A percentile compares a stretch with the other conserved stretches of the same genome.
These are phyloP conservation scores for Pochonia chlamydosporia DNA, from an alignment of 2,329 filamentous ascomycete genomes.

Conservation along the genomic window DNA sequence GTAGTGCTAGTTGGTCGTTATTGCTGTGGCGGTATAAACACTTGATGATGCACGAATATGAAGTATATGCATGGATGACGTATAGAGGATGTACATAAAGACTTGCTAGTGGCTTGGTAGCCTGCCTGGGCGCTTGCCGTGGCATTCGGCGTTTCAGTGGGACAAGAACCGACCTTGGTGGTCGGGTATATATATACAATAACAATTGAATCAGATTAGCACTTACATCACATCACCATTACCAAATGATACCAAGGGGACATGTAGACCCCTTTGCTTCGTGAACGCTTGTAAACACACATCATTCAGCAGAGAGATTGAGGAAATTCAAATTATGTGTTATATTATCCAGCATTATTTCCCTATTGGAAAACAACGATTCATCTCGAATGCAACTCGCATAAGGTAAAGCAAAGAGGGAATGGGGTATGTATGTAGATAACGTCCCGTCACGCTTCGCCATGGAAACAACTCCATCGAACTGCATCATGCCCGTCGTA, in stretches of 20 bases:
- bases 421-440: neutral
- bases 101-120: neutral
- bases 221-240: no score
- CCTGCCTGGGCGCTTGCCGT: no score
- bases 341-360: neutral
- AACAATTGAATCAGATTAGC: no score
- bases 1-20: constrained; percentile 12
- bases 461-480: neutral
- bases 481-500: neutral
- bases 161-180: no score
- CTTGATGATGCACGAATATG: neutral
- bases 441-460: neutral
- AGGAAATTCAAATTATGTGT: neutral
- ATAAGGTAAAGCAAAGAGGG: neutral
- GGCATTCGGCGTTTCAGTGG: no score
- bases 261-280: no score
- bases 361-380: neutral
- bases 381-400: neutral
- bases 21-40: neutral
- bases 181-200: no score
- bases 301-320: neutral
- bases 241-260: no score
- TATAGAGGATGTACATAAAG: neutral
- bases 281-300: no score
- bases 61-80: neutral